Evolutionary conservation across 306 rosid species (phyloP).

Genomic region (Cicer arietinum): DNA sequence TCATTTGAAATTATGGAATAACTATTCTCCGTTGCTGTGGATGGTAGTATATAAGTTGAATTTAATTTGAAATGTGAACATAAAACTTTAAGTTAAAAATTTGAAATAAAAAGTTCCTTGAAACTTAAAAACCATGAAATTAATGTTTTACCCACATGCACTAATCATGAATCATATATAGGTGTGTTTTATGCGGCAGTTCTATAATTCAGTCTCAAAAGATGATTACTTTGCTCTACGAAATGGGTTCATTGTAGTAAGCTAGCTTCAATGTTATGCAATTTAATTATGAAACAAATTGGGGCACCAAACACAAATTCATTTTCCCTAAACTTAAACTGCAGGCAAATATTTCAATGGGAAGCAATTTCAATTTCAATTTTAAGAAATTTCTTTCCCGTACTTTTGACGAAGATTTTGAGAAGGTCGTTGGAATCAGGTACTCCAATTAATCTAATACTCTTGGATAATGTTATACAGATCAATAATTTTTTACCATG

Average conservation of each 20-base stretch:
- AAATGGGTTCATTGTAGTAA: constrained; percentile 71
- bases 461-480: no score
- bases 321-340: not conserved
- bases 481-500: not conserved
- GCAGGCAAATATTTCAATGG: constrained; percentile 62
- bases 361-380: constrained; percentile 64
- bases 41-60: constrained; percentile 53
- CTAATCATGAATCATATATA: constrained; percentile 16
- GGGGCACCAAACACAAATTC: not conserved
- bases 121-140: not conserved
- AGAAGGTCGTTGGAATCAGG: constrained; percentile 67
- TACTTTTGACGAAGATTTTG: constrained; percentile 70
- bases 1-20: constrained; percentile 61
- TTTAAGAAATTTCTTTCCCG: constrained; percentile 66
- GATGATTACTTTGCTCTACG: constrained; percentile 70
- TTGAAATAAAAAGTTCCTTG: no score
- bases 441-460: constrained; percentile 2
- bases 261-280: not conserved
- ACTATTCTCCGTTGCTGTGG: constrained; percentile 62
- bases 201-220: constrained; percentile 63
- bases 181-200: constrained; percentile 67
- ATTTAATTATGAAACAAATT: not conserved
- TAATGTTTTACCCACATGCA: not conserved
- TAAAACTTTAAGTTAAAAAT: not conserved
- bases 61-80: not conserved